These are phyloP conservation scores for Colletotrichum sansevieriae DNA, from an alignment of 2,329 filamentous ascomycete species.

Conservation along the genomic window DNA sequence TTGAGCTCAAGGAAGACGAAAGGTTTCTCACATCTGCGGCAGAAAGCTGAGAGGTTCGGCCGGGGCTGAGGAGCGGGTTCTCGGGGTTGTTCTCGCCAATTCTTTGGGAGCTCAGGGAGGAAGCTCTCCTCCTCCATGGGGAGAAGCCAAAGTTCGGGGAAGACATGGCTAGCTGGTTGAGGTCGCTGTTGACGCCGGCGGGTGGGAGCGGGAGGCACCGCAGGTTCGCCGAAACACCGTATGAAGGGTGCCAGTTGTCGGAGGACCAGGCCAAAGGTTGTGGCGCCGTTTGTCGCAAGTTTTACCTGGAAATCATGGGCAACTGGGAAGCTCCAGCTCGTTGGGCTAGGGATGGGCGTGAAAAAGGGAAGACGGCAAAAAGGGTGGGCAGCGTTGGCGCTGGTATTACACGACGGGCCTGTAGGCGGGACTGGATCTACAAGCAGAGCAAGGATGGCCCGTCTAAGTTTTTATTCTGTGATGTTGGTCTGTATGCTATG, in stretches of 20 bases:
- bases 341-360: constrained; percentile 8
- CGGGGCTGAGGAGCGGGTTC: constrained; percentile 42
- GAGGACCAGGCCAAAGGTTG: constrained; percentile 27
- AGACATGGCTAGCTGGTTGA: constrained; percentile 55
- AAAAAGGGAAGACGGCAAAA: constrained; percentile 6
- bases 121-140: constrained; percentile 59
- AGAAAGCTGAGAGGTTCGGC: constrained; percentile 42
- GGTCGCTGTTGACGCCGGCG: constrained; percentile 16
- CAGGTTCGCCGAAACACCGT: constrained; percentile 28
- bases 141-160: constrained; percentile 61
- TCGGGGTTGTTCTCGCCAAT: constrained; percentile 43
- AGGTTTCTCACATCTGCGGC: constrained; percentile 50
- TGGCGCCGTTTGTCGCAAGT: constrained; percentile 17
- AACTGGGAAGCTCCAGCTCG: constrained; percentile 34
- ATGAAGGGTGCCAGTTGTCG: constrained; percentile 24
- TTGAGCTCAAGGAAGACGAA: constrained; percentile 53
- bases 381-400: constrained; percentile 28
- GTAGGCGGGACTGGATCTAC: constrained; percentile 37
- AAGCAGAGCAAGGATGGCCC: constrained; percentile 35
- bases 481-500: constrained; percentile 15
- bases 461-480: constrained; percentile 23
- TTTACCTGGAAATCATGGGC: constrained; percentile 33
- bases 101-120: constrained; percentile 43
- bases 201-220: constrained; percentile 7
- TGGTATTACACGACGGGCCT: constrained; percentile 29